Base-by-base conservation (phyloP, 73 alveolate species). In the Blepharisma japonicum region DNA sequence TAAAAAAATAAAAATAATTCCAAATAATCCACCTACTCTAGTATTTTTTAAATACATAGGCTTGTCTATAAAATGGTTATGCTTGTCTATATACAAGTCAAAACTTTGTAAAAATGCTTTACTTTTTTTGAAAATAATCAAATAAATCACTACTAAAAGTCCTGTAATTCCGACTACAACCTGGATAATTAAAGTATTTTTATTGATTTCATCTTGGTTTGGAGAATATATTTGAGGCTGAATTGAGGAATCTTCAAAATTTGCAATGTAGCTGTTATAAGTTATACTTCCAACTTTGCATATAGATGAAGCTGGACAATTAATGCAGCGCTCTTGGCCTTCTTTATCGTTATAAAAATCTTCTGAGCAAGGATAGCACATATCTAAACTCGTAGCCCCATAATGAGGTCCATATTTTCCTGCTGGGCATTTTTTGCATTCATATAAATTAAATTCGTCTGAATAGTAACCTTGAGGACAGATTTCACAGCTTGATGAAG, bases 371-470 rank as follows among this genome's bases (percentile, higher is more conserved):
- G 67, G 67, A 4, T 14, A 53, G 23, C 67, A 53, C 67, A 53
- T 53, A 53, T 14, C n/a, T 53, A 53, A 14, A 4, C 67, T 53
- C 4, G 67, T 53, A 0, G 67, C 67, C n/a, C 27, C 67, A 14
- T 53, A 11, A 20, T 53, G 23, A 14, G 23, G 67, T 14, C 67
- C 67, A 53, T 53, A 53, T 14, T 11, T 53, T 4, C 67, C 67
- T 14, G 67, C 0, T 53, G 67, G 67, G 67, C 67, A 53, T 53
- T 53, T 53, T 53, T 53, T 53, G 67, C 67, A 53, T 4, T 53
- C 67, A 14, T 14, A 53, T 14, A 20, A 11, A 14, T 20, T 20
- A 53, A 53, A 14, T 53, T 11, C 4, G 4, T 53, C 67, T 53
- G 67, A 53, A 53, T 53, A 53, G 5, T 0, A 1, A 1, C 67